phyloP scores from a whole-genome alignment of 1,284 basidiomycete species.

The Trichosporon faecale region DNA sequence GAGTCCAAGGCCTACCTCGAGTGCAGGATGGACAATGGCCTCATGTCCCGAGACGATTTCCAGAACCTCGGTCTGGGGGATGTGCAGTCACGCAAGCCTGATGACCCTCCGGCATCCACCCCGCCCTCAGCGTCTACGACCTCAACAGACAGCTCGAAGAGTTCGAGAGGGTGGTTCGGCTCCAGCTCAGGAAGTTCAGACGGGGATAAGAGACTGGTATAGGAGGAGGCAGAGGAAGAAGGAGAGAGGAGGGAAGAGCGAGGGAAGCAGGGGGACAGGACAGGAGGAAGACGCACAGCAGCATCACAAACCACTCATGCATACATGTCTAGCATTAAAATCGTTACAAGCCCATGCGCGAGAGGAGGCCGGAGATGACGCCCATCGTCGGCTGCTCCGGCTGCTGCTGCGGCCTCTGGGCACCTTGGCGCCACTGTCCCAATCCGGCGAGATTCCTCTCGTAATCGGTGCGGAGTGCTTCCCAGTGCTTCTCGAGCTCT shows the following conservation, averaged over 20 bases:
- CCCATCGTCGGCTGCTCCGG: neutral
- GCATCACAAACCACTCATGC: neutral
- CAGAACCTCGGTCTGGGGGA: slow-evolving; percentile 72
- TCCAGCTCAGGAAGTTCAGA: neutral
- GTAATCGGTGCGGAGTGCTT: slow-evolving; percentile 27
- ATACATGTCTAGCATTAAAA: neutral
- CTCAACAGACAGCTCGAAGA: too few relatives aligned
- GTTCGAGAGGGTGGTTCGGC: neutral
- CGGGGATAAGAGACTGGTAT: neutral
- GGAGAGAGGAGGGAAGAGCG: neutral
- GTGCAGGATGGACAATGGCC: slow-evolving; percentile 88
- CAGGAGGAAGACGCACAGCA: neutral
- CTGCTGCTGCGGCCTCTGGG: neutral
- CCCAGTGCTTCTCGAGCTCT: slow-evolving; percentile 39
- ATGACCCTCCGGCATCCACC: neutral
- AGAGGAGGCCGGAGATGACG: neutral
- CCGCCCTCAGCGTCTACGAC: neutral
- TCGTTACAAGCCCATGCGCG: neutral
- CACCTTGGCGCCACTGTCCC: neutral
- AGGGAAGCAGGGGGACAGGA: neutral
- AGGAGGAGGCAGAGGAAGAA: neutral
- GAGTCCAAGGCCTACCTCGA: slow-evolving; percentile 80
- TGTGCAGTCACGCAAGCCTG: slow-evolving; percentile 24
- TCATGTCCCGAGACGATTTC: slow-evolving; percentile 88
- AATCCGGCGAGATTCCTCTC: neutral